Percentiles rank a stretch among this genome's conserved stretches.
phyloP scores from a whole-genome alignment of 257 asterid species.

The Nicotiana benthamiana region DNA sequence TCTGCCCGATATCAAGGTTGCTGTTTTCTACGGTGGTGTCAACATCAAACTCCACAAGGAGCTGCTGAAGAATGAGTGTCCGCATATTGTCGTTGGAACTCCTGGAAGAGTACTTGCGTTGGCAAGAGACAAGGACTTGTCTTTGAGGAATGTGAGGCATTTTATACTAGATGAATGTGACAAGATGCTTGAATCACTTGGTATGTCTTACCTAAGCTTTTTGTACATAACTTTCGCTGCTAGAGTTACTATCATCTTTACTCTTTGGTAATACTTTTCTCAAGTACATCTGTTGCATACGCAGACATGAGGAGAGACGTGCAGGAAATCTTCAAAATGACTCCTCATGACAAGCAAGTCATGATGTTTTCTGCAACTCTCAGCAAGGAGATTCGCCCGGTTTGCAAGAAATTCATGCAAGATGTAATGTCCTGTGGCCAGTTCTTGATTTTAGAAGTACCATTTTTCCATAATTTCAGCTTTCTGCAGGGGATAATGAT shows the following conservation, averaged over 20 bases:
- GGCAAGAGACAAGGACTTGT: slow-evolving; percentile 73
- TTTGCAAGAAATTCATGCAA: slow-evolving; percentile 95
- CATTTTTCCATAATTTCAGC: slow-evolving; percentile 42
- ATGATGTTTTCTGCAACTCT: slow-evolving; percentile 96
- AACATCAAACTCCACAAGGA: slow-evolving; percentile 71
- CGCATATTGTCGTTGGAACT: slow-evolving; percentile 86
- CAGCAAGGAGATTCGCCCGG: slow-evolving; percentile 92
- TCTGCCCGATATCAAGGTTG: slow-evolving; percentile 66
- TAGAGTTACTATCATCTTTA: neutral
- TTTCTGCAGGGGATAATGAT: slow-evolving; percentile 32
- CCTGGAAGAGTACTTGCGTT: slow-evolving; percentile 83
- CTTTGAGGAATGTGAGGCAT: slow-evolving; percentile 77
- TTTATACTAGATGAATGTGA: slow-evolving; percentile 88
- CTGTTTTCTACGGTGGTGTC: slow-evolving; percentile 89
- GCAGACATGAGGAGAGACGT: slow-evolving; percentile 95
- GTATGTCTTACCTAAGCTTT: slow-evolving; percentile 28
- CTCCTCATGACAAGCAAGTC: slow-evolving; percentile 93
- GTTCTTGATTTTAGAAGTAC: slow-evolving; percentile 60
- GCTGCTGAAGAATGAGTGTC: slow-evolving; percentile 84
- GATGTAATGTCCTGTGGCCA: slow-evolving; percentile 87
- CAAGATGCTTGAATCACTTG: slow-evolving; percentile 92
- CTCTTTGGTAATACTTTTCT: neutral
- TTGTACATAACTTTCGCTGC: neutral
- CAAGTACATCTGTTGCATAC: neutral
- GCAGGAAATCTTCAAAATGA: slow-evolving; percentile 88